These are phyloP conservation scores for Rhodomyrtus tomentosa DNA, from an alignment of 345 rosid genomes.

Conservation along the genomic window DNA sequence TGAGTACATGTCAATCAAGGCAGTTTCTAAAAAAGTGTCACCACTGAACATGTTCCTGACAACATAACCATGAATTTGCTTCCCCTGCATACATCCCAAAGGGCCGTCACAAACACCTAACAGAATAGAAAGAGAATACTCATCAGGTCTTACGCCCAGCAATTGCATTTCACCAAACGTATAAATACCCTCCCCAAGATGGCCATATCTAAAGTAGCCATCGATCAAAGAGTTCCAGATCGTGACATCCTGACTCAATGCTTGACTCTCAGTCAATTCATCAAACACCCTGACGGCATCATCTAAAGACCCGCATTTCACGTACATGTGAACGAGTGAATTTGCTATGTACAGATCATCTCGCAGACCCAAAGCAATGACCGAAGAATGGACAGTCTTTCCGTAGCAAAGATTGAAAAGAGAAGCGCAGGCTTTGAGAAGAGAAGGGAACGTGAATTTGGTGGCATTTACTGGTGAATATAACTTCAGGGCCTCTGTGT, in stretches of 20 bases:
- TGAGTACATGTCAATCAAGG: slow-evolving; percentile 48
- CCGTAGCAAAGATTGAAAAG: slow-evolving; percentile 33
- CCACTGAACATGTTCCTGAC: slow-evolving; percentile 21
- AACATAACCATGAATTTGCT: slow-evolving; percentile 54
- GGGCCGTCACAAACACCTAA: slow-evolving; percentile 27
- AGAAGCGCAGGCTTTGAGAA: slow-evolving; percentile 54
- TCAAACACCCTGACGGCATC: slow-evolving; percentile 66
- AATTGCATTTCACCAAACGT: slow-evolving; percentile 45
- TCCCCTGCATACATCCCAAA: slow-evolving; percentile 28
- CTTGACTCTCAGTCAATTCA: slow-evolving; percentile 19
- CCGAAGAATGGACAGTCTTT: slow-evolving; percentile 40
- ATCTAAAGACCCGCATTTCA: slow-evolving; percentile 45
- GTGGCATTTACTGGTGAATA: slow-evolving; percentile 30
- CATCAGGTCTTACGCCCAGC: slow-evolving; percentile 53
- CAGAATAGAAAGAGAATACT: slow-evolving; percentile 44
- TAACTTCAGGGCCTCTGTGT: slow-evolving; percentile 34
- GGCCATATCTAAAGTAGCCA: slow-evolving; percentile 43
- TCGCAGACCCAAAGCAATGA: slow-evolving; percentile 28
- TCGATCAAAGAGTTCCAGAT: slow-evolving; percentile 65
- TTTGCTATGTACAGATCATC: slow-evolving; percentile 40
- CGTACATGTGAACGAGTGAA: slow-evolving; percentile 59
- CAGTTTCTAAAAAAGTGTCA: slow-evolving; percentile 55
- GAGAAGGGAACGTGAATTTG: slow-evolving; percentile 51
- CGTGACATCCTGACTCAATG: slow-evolving; percentile 27
- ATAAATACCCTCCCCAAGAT: slow-evolving; percentile 24